A percentile compares a stretch with the other conserved stretches of the same genome.
Conservation (phyloP, 768 basidiomycete species). For the Panellus pusillus region DNA sequence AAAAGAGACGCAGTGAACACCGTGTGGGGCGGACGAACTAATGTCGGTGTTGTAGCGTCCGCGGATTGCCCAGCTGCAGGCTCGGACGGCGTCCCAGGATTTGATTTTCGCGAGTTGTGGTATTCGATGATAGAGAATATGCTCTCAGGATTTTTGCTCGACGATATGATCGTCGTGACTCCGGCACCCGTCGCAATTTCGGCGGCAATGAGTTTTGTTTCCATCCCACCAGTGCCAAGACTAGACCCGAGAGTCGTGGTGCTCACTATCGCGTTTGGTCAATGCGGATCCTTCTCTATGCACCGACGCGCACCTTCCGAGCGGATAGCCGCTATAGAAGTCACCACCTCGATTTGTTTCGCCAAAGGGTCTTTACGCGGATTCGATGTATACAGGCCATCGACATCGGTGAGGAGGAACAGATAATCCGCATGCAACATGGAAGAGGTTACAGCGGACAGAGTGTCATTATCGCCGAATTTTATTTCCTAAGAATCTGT, state of each 20-base stretch:
- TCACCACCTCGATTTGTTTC: constrained; percentile 76
- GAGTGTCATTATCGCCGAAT: constrained; percentile 98
- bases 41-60: constrained; percentile 20
- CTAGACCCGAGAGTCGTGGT: constrained; percentile 90
- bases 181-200: constrained; percentile 97
- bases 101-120: constrained; percentile 47
- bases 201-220: constrained; percentile 97
- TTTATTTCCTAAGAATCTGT: constrained; percentile 85
- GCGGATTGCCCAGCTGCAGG: constrained; percentile 27
- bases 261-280: constrained; percentile 59
- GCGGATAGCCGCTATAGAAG: constrained; percentile 80
- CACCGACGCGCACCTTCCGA: constrained; percentile 58
- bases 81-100: constrained; percentile 36
- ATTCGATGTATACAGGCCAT: constrained; percentile 93
- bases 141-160: constrained; percentile 73
- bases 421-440: constrained; percentile 99
- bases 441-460: constrained; percentile 94
- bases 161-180: constrained; percentile 87
- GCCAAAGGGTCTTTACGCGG: constrained; percentile 88
- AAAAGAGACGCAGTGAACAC: constrained; percentile 72
- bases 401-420: constrained; percentile 95
- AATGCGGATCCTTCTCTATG: background rate
- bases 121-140: constrained; percentile 84
- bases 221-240: constrained; percentile 98
- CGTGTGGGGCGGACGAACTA: constrained; percentile 77